Evolutionary conservation across 179 eudicot species (phyloP).

Genomic region (Vitellaria paradoxa): DNA sequence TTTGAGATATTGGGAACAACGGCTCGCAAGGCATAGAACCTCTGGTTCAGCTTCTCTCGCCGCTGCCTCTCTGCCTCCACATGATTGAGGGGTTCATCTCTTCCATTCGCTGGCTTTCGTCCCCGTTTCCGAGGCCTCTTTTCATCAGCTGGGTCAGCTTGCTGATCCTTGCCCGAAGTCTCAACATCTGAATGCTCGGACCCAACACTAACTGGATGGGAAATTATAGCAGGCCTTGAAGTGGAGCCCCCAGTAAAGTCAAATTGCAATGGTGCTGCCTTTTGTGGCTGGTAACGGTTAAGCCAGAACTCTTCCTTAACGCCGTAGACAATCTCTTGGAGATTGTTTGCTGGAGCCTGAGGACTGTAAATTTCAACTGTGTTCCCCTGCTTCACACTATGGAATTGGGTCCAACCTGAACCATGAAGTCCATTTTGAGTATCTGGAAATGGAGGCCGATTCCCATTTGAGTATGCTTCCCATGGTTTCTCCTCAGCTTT

Average conservation of each 20-base stretch:
- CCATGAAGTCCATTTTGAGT: conserved; percentile 44
- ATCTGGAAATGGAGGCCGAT: conserved; percentile 34
- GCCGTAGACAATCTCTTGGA: conserved; percentile 29
- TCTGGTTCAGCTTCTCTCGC: conserved; percentile 85
- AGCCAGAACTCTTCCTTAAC: conserved; percentile 42
- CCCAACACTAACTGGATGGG: conserved; percentile 43
- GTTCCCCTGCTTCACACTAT: conserved; percentile 35
- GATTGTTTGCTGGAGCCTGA: conserved; percentile 31
- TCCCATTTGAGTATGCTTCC: conserved; percentile 45
- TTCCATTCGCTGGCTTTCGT: conserved; percentile 85
- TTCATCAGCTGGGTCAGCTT: conserved; percentile 37
- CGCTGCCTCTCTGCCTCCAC: conserved; percentile 93
- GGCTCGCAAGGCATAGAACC: conserved; percentile 84
- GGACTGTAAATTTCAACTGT: conserved; percentile 35
- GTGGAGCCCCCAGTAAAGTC: conserved; percentile 67
- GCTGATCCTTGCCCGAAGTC: conserved; percentile 45
- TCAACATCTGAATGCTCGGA: conserved; percentile 67
- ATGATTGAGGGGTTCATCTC: conserved; percentile 90
- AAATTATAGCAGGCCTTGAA: conserved; percentile 38
- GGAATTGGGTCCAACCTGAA: conserved; percentile 37
- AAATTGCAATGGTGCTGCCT: conserved; percentile 59
- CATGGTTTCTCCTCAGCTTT: conserved; percentile 57
- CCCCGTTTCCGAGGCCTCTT: conserved; percentile 78
- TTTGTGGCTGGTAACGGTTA: conserved; percentile 47
- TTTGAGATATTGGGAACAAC: conserved; percentile 93